Evolutionary conservation across 148 eudicot genomes (phyloP).

Genomic region (Vaccinium macrocarpon): DNA sequence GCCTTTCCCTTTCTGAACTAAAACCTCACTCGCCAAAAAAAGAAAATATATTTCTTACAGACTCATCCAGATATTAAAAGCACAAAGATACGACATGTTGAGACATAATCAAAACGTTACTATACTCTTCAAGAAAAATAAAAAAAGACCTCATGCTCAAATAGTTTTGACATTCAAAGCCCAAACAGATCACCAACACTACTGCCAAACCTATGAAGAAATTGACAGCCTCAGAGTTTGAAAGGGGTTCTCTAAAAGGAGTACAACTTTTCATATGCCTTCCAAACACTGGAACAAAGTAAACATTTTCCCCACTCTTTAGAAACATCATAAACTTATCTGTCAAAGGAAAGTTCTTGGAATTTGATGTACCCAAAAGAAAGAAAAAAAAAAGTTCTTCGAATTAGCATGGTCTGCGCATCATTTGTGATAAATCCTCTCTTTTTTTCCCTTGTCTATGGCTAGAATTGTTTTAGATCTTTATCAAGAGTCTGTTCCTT

Average conservation of each 20-base stretch:
- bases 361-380: no score
- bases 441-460: background rate
- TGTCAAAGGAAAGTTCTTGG: background rate
- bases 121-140: background rate
- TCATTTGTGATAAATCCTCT: background rate
- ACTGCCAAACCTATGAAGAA: background rate
- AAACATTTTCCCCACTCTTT: background rate
- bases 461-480: background rate
- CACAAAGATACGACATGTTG: background rate
- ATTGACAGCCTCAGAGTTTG: background rate
- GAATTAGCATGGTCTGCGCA: background rate
- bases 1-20: background rate
- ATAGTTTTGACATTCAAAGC: background rate
- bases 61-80: background rate
- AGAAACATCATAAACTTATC: background rate
- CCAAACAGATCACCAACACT: background rate
- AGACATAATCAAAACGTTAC: background rate
- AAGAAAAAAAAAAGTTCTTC: no score
- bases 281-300: background rate
- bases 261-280: background rate
- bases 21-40: background rate
- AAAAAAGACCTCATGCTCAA: conserved; percentile 1
- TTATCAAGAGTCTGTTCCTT: background rate
- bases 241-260: background rate
- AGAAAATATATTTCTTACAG: background rate